Evolutionary conservation across 148 eudicot genomes (phyloP), one percentile per base, ranked within the genome.

Genomic region (Fagopyrum homotropicum): DNA sequence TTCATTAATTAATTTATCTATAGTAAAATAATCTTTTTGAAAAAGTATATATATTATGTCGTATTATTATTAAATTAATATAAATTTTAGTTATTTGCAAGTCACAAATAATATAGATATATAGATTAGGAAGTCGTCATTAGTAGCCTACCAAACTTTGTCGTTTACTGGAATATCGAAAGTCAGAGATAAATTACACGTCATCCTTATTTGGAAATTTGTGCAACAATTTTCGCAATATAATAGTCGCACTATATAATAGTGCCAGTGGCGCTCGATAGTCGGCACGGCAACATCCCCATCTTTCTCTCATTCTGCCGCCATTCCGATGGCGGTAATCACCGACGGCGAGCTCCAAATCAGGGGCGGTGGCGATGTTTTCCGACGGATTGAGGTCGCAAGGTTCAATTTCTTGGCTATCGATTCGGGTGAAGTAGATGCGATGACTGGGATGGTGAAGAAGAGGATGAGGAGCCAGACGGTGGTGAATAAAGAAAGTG

Each of bases 401-500:
- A n/a, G 69, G 45, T 30, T 30, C 45, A 35, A 12, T 44, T 29
- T 11, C 2, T 60, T 35, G 40, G 35, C 40, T 60, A 40, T 35
- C 5, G 35, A 60, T 60, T 35, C 69, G 45, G 7, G n/a, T 63
- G 69, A 63, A 11, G 12, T 63, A 16, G n/a, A 12, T 16, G 69
- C 45, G 69, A 2, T 63, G 12, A 2, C 30, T 9, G 69, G 44
- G 73, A 44, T 2, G 51, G 22, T 4, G 73, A n/a, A 4, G 55
- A 48, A 30, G 72, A 75, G 45, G 48, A 71, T 40, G 80, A 55
- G 47, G 68, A 61, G 70, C 69, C 6, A 14, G 19, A 9, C 66
- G 29, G 16, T 19, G 9, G 15, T 9, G 55, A 46, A 44, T 11
- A 35, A 45, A n/a, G 26, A 10, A 46, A 77, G 22, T 19, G 77